These are phyloP conservation scores for Podospora conica DNA, from an alignment of 495 filamentous ascomycete genomes.

Conservation along the genomic window DNA sequence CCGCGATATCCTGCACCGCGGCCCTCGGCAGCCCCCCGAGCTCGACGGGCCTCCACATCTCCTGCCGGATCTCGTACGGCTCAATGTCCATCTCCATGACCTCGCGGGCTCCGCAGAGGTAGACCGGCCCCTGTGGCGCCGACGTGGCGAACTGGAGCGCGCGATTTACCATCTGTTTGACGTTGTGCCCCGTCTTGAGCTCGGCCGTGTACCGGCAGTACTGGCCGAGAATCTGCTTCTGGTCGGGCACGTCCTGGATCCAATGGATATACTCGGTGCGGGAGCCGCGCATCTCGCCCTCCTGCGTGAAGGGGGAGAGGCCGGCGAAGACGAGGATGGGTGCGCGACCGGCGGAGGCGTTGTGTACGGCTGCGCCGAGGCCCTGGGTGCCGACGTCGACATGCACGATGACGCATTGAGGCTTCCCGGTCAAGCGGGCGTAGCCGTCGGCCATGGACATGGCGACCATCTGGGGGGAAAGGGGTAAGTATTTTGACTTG, in stretches of 20 bases:
- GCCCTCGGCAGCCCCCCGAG: conserved; percentile 64
- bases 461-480: conserved; percentile 84
- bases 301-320: conserved; percentile 79
- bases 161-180: conserved; percentile 93
- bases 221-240: conserved; percentile 84
- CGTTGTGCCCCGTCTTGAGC: conserved; percentile 84
- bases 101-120: conserved; percentile 77
- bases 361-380: conserved; percentile 82
- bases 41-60: conserved; percentile 67
- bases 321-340: conserved; percentile 91
- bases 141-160: conserved; percentile 81
- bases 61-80: conserved; percentile 69
- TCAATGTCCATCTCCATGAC: conserved; percentile 89
- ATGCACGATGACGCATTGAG: conserved; percentile 90
- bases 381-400: conserved; percentile 96
- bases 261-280: conserved; percentile 96
- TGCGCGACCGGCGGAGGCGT: conserved; percentile 76
- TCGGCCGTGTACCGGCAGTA: conserved; percentile 92
- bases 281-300: conserved; percentile 83
- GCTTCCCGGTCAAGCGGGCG: conserved; percentile 76
- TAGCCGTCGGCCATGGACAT: conserved; percentile 96
- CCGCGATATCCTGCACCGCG: conserved; percentile 62
- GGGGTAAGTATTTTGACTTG: conserved; percentile 7
- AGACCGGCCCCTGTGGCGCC: conserved; percentile 80
- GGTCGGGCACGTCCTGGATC: conserved; percentile 95